Conservation (phyloP, 2,329 filamentous ascomycete species). For the Aspergillus tamarii region DNA sequence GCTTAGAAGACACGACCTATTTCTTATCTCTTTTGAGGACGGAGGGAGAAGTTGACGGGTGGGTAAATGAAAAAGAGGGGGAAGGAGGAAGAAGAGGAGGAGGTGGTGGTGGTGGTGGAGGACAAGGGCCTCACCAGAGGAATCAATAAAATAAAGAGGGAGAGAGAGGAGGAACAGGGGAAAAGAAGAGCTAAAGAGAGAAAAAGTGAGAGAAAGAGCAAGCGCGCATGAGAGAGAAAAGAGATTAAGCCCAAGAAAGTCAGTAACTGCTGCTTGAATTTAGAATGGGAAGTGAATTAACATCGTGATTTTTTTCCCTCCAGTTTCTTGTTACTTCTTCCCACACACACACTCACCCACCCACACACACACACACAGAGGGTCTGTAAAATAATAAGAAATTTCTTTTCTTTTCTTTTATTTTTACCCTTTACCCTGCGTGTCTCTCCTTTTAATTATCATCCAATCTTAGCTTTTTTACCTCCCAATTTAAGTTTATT, state of each 20-base stretch:
- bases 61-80: background rate
- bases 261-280: background rate
- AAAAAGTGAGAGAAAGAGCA: background rate
- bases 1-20: background rate
- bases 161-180: slow-evolving; percentile 9
- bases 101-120: too few relatives aligned
- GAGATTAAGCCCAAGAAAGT: slow-evolving; percentile 7
- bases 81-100: background rate
- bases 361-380: background rate
- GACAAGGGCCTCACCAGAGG: slow-evolving; percentile 9
- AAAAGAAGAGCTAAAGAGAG: background rate
- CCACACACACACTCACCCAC: background rate
- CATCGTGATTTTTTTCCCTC: background rate
- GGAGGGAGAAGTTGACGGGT: background rate
- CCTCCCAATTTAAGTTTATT: slow-evolving; percentile 1
- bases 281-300: slow-evolving; percentile 5
- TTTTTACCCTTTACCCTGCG: background rate
- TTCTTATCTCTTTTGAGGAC: background rate
- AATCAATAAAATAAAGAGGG: slow-evolving; percentile 2
- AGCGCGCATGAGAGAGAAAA: background rate
- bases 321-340: background rate
- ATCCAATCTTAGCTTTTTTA: slow-evolving; percentile 1
- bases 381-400: background rate
- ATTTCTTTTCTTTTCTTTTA: background rate
- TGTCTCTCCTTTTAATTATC: background rate